Base-by-base conservation (phyloP, 2,329 filamentous ascomycete genomes). In the Volutella citrinella region DNA sequence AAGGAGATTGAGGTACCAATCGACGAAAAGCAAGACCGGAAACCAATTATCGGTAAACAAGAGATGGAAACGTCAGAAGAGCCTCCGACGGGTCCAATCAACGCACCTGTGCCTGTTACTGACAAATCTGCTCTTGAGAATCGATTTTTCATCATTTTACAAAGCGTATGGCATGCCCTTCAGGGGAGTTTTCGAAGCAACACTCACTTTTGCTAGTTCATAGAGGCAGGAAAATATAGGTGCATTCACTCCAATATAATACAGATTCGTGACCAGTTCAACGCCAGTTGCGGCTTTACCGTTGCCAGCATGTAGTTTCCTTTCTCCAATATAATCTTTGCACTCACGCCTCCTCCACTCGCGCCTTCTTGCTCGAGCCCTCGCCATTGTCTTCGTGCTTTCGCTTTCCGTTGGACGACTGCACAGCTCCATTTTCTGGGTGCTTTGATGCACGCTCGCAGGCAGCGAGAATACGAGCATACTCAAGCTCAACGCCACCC, bases 401-500 rank as follows among this genome's bases (percentile, higher is more conserved):
- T 28, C 74, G 63, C 61, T 78, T 78, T 6, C 62, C 60, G 20
- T 61, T 66, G 6, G 50, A 24, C 23, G 30, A n/a, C 2, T 10
- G 36, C 32, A 7, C 16, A 23, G 25, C 30, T 26, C 36, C 41
- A 13, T 24, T 34, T 29, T 36, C 35, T 17, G 40, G 47, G 32
- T 64, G 51, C 32, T 59, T 52, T 16, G 53, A 36, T 20, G 52
- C 56, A n/a, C 62, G 59, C 32, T 76, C 69, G 22, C 60, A 58
- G 30, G 65, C 61, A 12, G 62, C 60, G 22, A 91, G 61, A 24
- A 88, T 65, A 33, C 78, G 71, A n/a, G 76, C 75, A 58, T 89
- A 91, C 47, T 88, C 85, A 31, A 80, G 73, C 51, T 85, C 77
- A 12, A 91, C 82, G 29, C 74, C 76, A 12, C 72, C 66, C 15